Conservation (phyloP, 495 filamentous ascomycete genomes). For the Talaromyces trachyspermus region DNA sequence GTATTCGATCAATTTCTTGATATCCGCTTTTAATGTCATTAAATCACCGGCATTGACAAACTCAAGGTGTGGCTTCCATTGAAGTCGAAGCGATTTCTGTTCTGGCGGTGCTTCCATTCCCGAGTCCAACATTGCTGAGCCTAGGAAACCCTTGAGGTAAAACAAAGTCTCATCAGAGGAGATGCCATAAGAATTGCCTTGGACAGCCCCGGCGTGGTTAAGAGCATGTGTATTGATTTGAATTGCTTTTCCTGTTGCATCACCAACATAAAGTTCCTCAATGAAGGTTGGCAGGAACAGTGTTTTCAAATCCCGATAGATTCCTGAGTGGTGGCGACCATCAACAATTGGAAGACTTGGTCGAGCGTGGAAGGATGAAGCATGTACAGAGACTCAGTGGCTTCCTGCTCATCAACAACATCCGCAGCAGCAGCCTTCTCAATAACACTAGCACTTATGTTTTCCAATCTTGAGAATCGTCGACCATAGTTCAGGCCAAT, state of each 20-base stretch:
- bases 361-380: constrained; percentile 31
- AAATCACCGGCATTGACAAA: too few species aligned
- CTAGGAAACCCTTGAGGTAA: too few species aligned
- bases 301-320: constrained; percentile 16
- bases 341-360: constrained; percentile 28
- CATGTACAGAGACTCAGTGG: not conserved
- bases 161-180: too few species aligned
- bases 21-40: too few species aligned
- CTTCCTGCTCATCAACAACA: not conserved
- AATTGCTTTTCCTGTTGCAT: constrained; percentile 6
- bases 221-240: not conserved
- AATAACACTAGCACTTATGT: not conserved
- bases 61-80: too few species aligned
- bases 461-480: constrained; percentile 16
- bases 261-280: constrained; percentile 17
- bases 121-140: too few species aligned
- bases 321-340: constrained; percentile 23
- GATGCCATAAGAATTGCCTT: too few species aligned
- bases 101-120: too few species aligned
- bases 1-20: too few species aligned
- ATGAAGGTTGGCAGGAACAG: constrained; percentile 22
- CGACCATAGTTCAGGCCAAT: constrained; percentile 35
- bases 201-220: not conserved
- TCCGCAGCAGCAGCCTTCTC: not conserved
- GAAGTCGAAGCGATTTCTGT: too few species aligned